phyloP scores from a whole-genome alignment of 129 eudicot genomes.

The Chrysanthemum lavandulifolium region DNA sequence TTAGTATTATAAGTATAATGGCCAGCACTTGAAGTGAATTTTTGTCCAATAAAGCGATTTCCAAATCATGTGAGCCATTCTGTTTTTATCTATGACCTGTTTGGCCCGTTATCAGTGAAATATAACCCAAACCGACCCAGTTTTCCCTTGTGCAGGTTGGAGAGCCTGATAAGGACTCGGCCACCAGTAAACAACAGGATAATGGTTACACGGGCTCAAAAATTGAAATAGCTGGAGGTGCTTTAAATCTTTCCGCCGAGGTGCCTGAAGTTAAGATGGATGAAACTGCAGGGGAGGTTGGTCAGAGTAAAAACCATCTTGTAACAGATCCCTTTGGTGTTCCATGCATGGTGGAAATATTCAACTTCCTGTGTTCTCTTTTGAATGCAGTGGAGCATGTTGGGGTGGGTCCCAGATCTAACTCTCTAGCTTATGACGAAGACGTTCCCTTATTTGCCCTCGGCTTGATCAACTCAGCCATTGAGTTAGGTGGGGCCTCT shows the following conservation, averaged over 20 bases:
- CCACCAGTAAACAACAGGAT: slow-evolving; percentile 27
- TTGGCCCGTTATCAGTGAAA: slow-evolving; percentile 4
- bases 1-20: too few relatives aligned
- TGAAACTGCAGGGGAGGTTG: slow-evolving; percentile 32
- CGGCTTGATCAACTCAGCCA: slow-evolving; percentile 73
- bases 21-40: not conserved
- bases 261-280: slow-evolving; percentile 39
- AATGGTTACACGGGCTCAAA: slow-evolving; percentile 47
- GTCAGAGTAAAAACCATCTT: slow-evolving; percentile 30
- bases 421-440: slow-evolving; percentile 70
- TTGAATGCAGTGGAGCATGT: slow-evolving; percentile 55
- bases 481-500: slow-evolving; percentile 75
- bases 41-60: not conserved
- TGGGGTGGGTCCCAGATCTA: slow-evolving; percentile 55
- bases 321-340: slow-evolving; percentile 69
- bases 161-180: slow-evolving; percentile 29
- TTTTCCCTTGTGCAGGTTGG: slow-evolving; percentile 39
- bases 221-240: slow-evolving; percentile 28
- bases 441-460: slow-evolving; percentile 82
- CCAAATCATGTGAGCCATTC: not conserved
- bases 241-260: slow-evolving; percentile 33
- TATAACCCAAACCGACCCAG: slow-evolving; percentile 3
- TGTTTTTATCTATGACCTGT: not conserved
- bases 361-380: slow-evolving; percentile 71
- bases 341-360: slow-evolving; percentile 79